Percentiles rank a stretch among this genome's conserved stretches.
These are phyloP conservation scores for Neolentinus lepideus DNA, from an alignment of 1,284 basidiomycete genomes.

Conservation along the genomic window DNA sequence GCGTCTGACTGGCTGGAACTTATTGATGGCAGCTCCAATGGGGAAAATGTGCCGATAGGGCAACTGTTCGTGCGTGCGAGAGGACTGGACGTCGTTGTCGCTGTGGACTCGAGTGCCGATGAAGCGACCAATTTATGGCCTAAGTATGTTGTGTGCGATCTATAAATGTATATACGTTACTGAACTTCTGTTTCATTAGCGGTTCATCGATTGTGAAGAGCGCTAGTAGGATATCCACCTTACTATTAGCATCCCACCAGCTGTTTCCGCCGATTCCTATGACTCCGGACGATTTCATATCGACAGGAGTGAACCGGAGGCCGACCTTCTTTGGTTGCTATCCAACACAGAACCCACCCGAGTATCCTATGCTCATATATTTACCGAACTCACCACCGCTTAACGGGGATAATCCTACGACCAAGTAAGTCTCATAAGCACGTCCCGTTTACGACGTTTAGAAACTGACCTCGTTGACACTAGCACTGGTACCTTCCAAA, in stretches of 20 bases:
- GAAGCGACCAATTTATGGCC: conserved; percentile 50
- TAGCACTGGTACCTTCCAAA: conserved; percentile 43
- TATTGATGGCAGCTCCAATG: conserved; percentile 53
- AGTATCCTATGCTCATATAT: conserved; percentile 52
- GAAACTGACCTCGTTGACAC: conserved; percentile 3
- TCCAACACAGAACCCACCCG: conserved; percentile 37
- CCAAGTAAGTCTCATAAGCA: conserved; percentile 39
- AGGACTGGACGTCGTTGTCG: conserved; percentile 61
- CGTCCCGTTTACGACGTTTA: background rate
- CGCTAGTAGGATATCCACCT: conserved; percentile 30
- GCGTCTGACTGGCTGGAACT: conserved; percentile 34
- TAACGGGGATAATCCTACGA: conserved; percentile 45
- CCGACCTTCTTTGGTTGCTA: conserved; percentile 77
- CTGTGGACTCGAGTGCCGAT: conserved; percentile 60
- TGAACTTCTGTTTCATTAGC: conserved; percentile 23
- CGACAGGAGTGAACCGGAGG: conserved; percentile 57
- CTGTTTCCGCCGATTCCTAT: conserved; percentile 57
- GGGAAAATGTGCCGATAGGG: conserved; percentile 59
- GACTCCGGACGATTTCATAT: conserved; percentile 44
- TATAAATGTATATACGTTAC: background rate
- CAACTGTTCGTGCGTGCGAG: conserved; percentile 59
- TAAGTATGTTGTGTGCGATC: conserved; percentile 37
- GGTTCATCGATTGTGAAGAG: conserved; percentile 39
- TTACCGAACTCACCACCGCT: conserved; percentile 61
- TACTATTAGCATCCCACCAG: conserved; percentile 49